Evolutionary conservation across 805 yeast species (phyloP), one percentile per base, ranked within the genome.

Genomic region (Kodamaea laetipori): DNA sequence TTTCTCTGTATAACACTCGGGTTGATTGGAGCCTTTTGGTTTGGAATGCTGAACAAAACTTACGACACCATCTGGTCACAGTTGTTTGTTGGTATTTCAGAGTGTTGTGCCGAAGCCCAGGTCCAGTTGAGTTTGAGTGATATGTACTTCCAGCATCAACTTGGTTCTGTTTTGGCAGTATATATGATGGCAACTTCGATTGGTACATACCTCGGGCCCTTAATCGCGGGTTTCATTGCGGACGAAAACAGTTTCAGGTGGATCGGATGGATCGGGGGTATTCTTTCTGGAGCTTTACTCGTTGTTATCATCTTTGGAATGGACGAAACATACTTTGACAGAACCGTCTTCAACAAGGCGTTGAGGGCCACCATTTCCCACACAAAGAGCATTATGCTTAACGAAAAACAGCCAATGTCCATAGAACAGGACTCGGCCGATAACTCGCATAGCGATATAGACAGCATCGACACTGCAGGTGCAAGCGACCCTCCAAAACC

Each of bases 151-250:
- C 84, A 81, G 50, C 95, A 87, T 60, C 90, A 86, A 57, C 69
- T 86, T 17, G 89, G 90, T 40, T 69, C 82, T 21, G 80, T 80
- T 9, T 73, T 88, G 61, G 86, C 94, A 0, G 69, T 81, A 11
- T 88, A 86, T 63, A 86, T 85, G 49, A 56, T 86, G 64, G 82
- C 87, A 18, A 81, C 89, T 3, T 81, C 90, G 25, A 76, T 82
- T 10, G 92, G 94, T 43, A 83, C 90, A 1, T 86, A 82, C 57
- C 64, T 86, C 47, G 92, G 94, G 2, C 95, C 95, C 1, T 64
- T 87, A 41, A 74, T 85, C 50, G 90, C 89, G 13, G 90, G 89
- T n/a, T 80, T 81, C 53, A 78, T 85, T 50, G 76, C 81, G 6
- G 73, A 78, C 35, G 64, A 74, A 35, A 69, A 76, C 19, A 74